These are phyloP conservation scores for Salvia hispanica DNA, from an alignment of 257 asterid species.

Conservation along the genomic window DNA sequence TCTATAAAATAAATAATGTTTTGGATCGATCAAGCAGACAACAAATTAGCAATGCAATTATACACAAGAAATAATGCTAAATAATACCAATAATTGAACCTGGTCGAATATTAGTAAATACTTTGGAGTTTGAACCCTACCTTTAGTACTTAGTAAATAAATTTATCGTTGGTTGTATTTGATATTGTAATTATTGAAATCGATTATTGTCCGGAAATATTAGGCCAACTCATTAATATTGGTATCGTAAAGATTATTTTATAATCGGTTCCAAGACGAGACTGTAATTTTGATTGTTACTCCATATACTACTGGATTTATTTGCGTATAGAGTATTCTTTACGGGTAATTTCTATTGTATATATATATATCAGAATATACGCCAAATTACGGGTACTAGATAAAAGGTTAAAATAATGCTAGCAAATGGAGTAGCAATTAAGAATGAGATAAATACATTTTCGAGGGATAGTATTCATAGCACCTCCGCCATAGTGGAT, in stretches of 20 bases:
- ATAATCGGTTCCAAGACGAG: too few species aligned
- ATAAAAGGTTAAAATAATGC: background rate
- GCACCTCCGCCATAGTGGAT: slow-evolving; percentile 19
- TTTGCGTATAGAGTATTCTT: too few species aligned
- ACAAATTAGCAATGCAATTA: background rate
- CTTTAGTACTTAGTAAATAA: background rate
- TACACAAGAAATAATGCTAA: background rate
- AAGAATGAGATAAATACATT: background rate
- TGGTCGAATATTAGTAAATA: background rate
- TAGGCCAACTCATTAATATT: background rate
- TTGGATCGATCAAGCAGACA: background rate
- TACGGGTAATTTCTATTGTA: too few species aligned
- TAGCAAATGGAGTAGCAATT: background rate
- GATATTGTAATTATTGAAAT: background rate
- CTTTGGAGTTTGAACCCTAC: background rate
- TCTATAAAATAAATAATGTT: background rate
- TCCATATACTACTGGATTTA: too few species aligned
- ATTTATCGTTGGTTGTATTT: background rate
- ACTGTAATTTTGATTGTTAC: too few species aligned
- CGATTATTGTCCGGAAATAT: background rate
- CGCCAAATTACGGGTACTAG: too few species aligned
- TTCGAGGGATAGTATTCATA: background rate
- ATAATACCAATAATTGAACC: slow-evolving; percentile 6
- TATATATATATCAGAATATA: too few species aligned
- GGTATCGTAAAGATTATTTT: background rate